Percentiles rank a stretch among this genome's conserved stretches.
Conservation (phyloP, 108 stramenopile species). For the Nitzschia putrida region DNA sequence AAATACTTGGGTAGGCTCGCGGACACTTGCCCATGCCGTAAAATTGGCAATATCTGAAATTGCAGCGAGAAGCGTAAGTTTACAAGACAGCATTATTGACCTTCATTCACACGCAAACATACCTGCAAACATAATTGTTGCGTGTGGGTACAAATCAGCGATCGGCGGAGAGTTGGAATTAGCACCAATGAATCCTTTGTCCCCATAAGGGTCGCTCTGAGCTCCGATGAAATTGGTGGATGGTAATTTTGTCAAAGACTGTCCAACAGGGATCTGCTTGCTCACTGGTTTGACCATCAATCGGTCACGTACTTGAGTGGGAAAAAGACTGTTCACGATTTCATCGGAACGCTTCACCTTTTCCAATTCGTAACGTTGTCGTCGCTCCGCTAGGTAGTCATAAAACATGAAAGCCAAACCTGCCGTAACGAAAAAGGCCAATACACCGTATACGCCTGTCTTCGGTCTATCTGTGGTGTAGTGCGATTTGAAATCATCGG, state of each 20-base stretch:
- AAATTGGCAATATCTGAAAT: constrained; percentile 39
- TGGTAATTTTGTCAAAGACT: background rate
- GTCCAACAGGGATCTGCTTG: background rate
- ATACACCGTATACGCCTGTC: constrained; percentile 31
- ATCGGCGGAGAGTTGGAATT: constrained; percentile 1
- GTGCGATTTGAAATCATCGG: constrained; percentile 43
- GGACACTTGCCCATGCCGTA: constrained; percentile 53
- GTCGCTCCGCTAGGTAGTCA: constrained; percentile 28
- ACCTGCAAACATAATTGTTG: constrained; percentile 29
- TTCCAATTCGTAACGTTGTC: background rate
- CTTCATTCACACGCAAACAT: background rate
- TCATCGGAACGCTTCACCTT: constrained; percentile 12
- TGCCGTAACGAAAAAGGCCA: constrained; percentile 48
- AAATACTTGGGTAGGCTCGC: constrained; percentile 56
- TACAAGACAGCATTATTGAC: too few relatives aligned
- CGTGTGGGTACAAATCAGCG: constrained; percentile 23
- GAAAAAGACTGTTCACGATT: constrained; percentile 14
- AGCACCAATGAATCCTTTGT: too few relatives aligned
- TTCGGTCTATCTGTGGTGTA: constrained; percentile 42
- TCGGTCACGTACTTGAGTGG: constrained; percentile 14
- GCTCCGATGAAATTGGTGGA: background rate
- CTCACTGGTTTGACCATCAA: constrained; percentile 2
- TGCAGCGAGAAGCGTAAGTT: background rate
- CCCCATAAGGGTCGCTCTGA: background rate
- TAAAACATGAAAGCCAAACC: constrained; percentile 47